A percentile compares a stretch with the other conserved stretches of the same genome.
phyloP scores from a whole-genome alignment of 192 early-diverging fungal species.

The Irineochytrium annulatum region DNA sequence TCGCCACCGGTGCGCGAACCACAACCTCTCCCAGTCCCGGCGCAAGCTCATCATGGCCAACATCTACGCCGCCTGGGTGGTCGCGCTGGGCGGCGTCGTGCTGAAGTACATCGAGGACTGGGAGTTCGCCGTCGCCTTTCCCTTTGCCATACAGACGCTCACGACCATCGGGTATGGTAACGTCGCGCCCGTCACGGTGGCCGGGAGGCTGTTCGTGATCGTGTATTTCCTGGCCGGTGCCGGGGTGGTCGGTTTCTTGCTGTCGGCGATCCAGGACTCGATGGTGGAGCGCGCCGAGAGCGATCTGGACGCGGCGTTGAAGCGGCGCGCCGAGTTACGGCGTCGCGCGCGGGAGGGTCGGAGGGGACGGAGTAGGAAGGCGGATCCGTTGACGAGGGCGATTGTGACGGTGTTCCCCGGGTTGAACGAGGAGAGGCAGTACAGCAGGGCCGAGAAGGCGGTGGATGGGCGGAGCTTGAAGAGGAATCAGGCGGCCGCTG shows the following conservation, averaged over 20 bases:
- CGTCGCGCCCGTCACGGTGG: not conserved
- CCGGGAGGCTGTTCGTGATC: not conserved
- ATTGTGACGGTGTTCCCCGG: not conserved
- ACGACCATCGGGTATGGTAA: not conserved
- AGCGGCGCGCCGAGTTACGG: not conserved
- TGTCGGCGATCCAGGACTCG: no score
- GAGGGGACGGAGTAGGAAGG: not conserved
- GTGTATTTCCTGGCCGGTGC: not conserved
- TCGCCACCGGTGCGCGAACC: not conserved
- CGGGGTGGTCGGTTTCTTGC: slow-evolving; percentile 1
- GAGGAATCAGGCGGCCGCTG: not conserved
- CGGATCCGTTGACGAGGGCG: slow-evolving; percentile 1
- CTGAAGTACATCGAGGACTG: not conserved
- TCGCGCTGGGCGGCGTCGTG: not conserved
- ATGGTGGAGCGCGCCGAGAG: not conserved
- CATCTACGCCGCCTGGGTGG: not conserved
- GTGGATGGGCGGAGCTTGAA: not conserved
- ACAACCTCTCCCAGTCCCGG: not conserved
- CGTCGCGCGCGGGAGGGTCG: no score
- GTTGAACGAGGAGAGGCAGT: not conserved
- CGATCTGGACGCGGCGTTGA: not conserved
- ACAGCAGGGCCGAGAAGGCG: not conserved
- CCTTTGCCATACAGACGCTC: not conserved
- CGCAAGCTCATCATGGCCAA: not conserved
- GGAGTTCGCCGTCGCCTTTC: not conserved